Base-by-base conservation (phyloP, 176 grass and related monocot genomes). In the Cymbopogon citratus region DNA sequence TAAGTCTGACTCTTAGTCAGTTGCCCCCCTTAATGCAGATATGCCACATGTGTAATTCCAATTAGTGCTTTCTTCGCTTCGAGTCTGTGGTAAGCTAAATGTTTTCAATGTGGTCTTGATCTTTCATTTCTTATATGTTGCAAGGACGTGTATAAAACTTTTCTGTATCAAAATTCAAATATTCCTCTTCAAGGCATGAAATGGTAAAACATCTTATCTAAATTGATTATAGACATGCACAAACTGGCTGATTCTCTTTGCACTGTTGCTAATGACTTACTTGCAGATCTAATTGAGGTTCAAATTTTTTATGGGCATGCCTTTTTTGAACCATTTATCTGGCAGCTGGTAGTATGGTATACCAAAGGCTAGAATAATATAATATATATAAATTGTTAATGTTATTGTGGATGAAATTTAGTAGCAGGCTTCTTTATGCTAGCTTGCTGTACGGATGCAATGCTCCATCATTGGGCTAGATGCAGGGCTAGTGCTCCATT, bases 31-130 rank as follows among this genome's bases (percentile, higher is more conserved):
- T 60, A 25, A 60, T 95, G 88, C 93, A 99, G 96, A 90, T 99
- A 99, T 63, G 93, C 91, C 67, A 95, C 96, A 54, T 95, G 89
- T 81, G 96, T 99, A 40, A 95, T 99, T 91, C 96, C 96, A 57
- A 99, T 99, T 63, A 99, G 96, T 83, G 96, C 96, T 19, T 99
- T 99, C 85, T 99, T 99, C 34, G 93, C 96, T 0, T 99, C 96
- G 64, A 99, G 96, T 84, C 93, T 99, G 72, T 99, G 96, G 96
- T 99, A 95, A 85, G 93, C 28, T 79, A 49, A 82, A 52, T 40
- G 5, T 39, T 28, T 24, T 66, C 38, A 51, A 34, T 11, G 23
- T 74, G 48, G 61, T 66, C 43, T 49, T 77, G 19, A 67, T 61
- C 39, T 72, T 75, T 56, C 38, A 52, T 87, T 67, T 71, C 4